phyloP scores from a whole-genome alignment of 495 filamentous ascomycete species.

The Aspergillus haitiensis region DNA sequence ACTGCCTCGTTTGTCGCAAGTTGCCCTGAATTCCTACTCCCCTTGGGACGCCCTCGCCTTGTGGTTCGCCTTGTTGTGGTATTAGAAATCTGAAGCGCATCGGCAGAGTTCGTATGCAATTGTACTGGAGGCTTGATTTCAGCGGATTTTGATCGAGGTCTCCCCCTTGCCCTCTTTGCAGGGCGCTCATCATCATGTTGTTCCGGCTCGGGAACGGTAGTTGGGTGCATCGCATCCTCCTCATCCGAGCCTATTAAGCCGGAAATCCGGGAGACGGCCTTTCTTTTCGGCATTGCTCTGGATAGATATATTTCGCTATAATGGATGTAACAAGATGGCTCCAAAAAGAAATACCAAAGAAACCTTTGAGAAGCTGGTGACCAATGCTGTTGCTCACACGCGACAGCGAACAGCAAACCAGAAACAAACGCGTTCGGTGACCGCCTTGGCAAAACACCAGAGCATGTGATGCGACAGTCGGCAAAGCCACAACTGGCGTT shows the following conservation, averaged over 20 bases:
- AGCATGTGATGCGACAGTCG: constrained; percentile 33
- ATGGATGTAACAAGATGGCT: constrained; percentile 2
- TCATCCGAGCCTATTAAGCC: constrained; percentile 67
- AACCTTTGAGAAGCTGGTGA: background rate
- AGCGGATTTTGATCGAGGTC: constrained; percentile 36
- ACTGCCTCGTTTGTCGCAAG: constrained; percentile 21
- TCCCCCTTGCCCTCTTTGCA: constrained; percentile 43
- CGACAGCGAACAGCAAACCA: constrained; percentile 12
- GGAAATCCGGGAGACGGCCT: constrained; percentile 54
- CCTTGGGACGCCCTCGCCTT: constrained; percentile 44
- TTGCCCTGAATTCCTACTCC: constrained; percentile 33
- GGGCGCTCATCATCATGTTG: constrained; percentile 37
- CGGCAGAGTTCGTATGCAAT: constrained; percentile 20
- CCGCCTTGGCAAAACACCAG: constrained; percentile 2
- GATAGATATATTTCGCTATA: background rate
- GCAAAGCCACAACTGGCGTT: constrained; percentile 27
- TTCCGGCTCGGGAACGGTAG: constrained; percentile 31
- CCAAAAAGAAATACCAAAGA: constrained; percentile 1
- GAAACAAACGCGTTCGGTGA: constrained; percentile 8
- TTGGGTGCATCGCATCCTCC: constrained; percentile 54
- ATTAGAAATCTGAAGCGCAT: constrained; percentile 32
- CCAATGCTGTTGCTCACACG: constrained; percentile 1
- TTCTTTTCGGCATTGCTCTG: constrained; percentile 53
- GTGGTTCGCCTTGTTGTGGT: constrained; percentile 34
- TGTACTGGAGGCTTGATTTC: constrained; percentile 25